A percentile compares a stretch with the other conserved stretches of the same genome.
Conservation (phyloP, 257 asterid species). For the Salvia hispanica region DNA sequence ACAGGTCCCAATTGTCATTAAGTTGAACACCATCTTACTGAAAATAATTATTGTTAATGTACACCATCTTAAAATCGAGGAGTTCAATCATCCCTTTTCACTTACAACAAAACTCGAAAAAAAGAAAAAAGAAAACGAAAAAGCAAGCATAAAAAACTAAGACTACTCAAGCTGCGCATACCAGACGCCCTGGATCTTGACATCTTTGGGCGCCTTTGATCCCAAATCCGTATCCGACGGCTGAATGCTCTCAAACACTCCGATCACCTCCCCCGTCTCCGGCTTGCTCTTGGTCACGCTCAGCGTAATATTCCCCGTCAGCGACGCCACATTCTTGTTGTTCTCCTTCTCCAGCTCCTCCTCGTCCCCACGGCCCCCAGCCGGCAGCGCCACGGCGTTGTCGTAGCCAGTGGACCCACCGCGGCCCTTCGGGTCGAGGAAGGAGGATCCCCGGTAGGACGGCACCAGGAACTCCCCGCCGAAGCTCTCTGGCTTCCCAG, state of each 20-base stretch:
- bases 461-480: slow-evolving; percentile 86
- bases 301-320: slow-evolving; percentile 78
- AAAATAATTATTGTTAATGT: too few species aligned
- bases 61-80: neutral
- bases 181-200: slow-evolving; percentile 94
- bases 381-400: slow-evolving; percentile 96
- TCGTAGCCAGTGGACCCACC: slow-evolving; percentile 99
- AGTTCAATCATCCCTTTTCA: neutral
- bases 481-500: slow-evolving; percentile 77
- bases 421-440: slow-evolving; percentile 99
- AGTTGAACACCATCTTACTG: too few species aligned
- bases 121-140: too few species aligned
- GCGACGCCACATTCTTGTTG: slow-evolving; percentile 67
- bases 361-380: slow-evolving; percentile 98
- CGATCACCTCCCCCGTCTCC: slow-evolving; percentile 92
- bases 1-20: too few species aligned
- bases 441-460: slow-evolving; percentile 94
- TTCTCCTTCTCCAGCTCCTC: slow-evolving; percentile 95
- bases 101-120: neutral
- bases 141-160: too few species aligned
- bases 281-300: slow-evolving; percentile 82
- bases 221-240: slow-evolving; percentile 98
- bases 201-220: slow-evolving; percentile 91
- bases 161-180: slow-evolving; percentile 79
- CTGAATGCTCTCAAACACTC: slow-evolving; percentile 93